phyloP scores from a whole-genome alignment of 106 monocot species.

The Agapanthus africanus region DNA sequence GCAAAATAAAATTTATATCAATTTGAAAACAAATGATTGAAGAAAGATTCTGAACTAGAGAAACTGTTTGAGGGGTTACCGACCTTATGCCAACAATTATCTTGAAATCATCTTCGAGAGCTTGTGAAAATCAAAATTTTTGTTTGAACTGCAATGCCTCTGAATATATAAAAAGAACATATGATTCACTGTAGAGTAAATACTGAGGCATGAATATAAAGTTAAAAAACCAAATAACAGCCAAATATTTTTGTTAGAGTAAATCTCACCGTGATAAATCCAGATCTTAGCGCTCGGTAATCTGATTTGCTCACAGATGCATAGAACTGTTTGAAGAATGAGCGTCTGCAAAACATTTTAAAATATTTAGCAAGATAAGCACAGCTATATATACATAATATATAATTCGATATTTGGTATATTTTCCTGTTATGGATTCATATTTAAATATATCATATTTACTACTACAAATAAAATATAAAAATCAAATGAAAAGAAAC shows the following conservation, averaged over 20 bases:
- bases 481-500: too few relatives aligned
- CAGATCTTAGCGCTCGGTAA: constrained; percentile 59
- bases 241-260: background rate
- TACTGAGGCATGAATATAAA: too few relatives aligned
- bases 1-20: background rate
- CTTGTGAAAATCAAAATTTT: constrained; percentile 72
- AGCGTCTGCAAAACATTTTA: constrained; percentile 52
- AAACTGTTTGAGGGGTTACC: constrained; percentile 14
- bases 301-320: constrained; percentile 74
- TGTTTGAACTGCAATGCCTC: constrained; percentile 44
- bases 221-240: too few relatives aligned
- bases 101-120: constrained; percentile 79
- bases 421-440: too few relatives aligned
- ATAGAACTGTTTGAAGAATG: constrained; percentile 86
- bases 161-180: constrained; percentile 8
- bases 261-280: constrained; percentile 52
- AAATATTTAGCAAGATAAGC: too few relatives aligned
- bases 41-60: background rate
- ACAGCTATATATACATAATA: too few relatives aligned
- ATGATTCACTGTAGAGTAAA: background rate
- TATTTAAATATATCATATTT: too few relatives aligned
- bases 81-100: constrained; percentile 84
- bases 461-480: too few relatives aligned
- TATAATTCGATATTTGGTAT: too few relatives aligned
- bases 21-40: background rate